Conservation (phyloP, 768 basidiomycete genomes). For the Suillus spraguei region DNA sequence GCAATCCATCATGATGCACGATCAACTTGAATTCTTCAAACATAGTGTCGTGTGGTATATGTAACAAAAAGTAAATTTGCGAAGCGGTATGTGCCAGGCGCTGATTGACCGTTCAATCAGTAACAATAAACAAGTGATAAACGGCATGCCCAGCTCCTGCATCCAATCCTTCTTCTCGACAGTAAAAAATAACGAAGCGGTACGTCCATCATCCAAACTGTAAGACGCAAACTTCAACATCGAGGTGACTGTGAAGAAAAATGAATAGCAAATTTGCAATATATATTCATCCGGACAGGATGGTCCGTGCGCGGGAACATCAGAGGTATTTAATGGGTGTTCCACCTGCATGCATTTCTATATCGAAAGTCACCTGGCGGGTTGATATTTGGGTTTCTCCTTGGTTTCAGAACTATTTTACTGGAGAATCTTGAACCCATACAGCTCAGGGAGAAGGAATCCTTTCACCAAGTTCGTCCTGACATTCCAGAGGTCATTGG, state of each 20-base stretch:
- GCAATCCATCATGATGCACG: no score
- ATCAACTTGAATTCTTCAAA: no score
- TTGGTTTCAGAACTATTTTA: conserved; percentile 15
- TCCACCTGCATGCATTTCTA: conserved; percentile 13
- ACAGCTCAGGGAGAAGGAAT: conserved; percentile 55
- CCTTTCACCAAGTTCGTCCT: conserved; percentile 72
- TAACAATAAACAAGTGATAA: conserved; percentile 41
- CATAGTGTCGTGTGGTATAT: not conserved
- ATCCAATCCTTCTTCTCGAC: conserved; percentile 52
- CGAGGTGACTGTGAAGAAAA: conserved; percentile 45
- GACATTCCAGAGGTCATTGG: conserved; percentile 46
- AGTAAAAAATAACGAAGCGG: conserved; percentile 28
- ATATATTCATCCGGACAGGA: conserved; percentile 24
- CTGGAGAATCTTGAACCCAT: conserved; percentile 58
- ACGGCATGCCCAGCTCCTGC: conserved; percentile 75
- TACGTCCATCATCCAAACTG: conserved; percentile 19
- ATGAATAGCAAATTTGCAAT: conserved; percentile 20
- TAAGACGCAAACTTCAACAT: conserved; percentile 37
- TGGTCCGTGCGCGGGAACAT: conserved; percentile 59
- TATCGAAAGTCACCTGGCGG: conserved; percentile 75
- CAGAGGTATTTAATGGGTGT: conserved; percentile 14
- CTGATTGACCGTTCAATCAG: conserved; percentile 73
- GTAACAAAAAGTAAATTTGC: conserved; percentile 12
- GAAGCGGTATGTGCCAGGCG: conserved; percentile 49
- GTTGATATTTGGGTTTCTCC: conserved; percentile 73